These are phyloP conservation scores for Cladophialophora chaetospira DNA, from an alignment of 2,329 filamentous ascomycete genomes.

Conservation along the genomic window DNA sequence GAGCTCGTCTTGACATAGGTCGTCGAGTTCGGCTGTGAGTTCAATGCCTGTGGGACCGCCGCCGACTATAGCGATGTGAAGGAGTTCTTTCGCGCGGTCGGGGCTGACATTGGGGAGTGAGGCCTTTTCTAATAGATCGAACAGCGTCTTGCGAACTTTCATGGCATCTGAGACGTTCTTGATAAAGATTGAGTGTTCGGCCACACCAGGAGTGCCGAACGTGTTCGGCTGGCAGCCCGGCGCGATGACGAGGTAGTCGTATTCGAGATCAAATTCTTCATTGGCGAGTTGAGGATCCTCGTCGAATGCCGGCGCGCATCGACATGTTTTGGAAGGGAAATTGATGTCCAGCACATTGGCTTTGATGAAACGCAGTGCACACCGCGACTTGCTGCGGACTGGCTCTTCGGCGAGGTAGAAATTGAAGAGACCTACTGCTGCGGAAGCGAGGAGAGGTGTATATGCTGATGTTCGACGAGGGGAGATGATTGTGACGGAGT, in stretches of 20 bases:
- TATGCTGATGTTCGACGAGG: slow-evolving; percentile 48
- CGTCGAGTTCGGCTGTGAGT: slow-evolving; percentile 48
- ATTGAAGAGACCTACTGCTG: slow-evolving; percentile 49
- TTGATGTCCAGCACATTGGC: slow-evolving; percentile 44
- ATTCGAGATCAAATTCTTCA: slow-evolving; percentile 42
- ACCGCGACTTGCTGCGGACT: slow-evolving; percentile 40
- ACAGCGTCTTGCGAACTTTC: slow-evolving; percentile 29
- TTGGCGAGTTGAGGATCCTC: slow-evolving; percentile 30
- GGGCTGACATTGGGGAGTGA: slow-evolving; percentile 37
- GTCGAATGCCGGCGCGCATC: slow-evolving; percentile 42
- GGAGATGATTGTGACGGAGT: slow-evolving; percentile 46
- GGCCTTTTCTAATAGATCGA: slow-evolving; percentile 40
- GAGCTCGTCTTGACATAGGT: slow-evolving; percentile 45
- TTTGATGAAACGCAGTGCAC: slow-evolving; percentile 42
- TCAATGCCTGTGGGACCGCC: slow-evolving; percentile 49
- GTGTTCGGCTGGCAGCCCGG: slow-evolving; percentile 47
- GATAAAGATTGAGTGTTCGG: slow-evolving; percentile 43
- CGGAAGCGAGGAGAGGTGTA: slow-evolving; percentile 49
- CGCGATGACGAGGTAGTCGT: slow-evolving; percentile 47
- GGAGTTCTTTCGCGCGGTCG: slow-evolving; percentile 38
- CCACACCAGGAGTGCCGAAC: slow-evolving; percentile 44
- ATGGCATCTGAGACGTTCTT: slow-evolving; percentile 36
- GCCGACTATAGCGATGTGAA: slow-evolving; percentile 45
- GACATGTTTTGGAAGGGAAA: slow-evolving; percentile 38
- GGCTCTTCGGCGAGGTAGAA: slow-evolving; percentile 51